Evolutionary conservation across 2,329 filamentous ascomycete genomes (phyloP).

Genomic region (Penicillium paneum): DNA sequence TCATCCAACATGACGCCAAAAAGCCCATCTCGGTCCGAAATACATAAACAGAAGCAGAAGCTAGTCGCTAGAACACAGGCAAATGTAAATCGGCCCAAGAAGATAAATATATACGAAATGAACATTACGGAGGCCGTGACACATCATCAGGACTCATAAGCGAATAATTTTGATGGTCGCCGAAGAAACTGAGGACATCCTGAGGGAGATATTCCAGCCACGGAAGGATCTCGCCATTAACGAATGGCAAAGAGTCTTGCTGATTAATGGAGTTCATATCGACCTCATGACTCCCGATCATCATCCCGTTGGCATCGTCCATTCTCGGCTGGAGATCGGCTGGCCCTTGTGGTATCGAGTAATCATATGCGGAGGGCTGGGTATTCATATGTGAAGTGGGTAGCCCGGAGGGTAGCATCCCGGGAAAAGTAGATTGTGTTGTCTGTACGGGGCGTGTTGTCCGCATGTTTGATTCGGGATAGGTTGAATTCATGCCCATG

Average conservation of each 20-base stretch:
- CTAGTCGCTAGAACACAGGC: background rate
- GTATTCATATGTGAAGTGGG: constrained; percentile 20
- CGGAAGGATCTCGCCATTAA: constrained; percentile 61
- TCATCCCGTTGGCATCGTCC: constrained; percentile 47
- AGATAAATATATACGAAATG: constrained; percentile 15
- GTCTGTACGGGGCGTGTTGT: constrained; percentile 26
- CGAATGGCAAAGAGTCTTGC: constrained; percentile 40
- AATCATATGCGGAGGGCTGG: constrained; percentile 23
- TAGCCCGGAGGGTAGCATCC: constrained; percentile 17
- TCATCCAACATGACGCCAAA: constrained; percentile 3
- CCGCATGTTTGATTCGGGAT: constrained; percentile 21
- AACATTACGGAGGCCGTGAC: constrained; percentile 22
- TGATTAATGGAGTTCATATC: constrained; percentile 63
- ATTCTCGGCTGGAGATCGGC: constrained; percentile 20
- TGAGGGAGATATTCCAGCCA: constrained; percentile 73
- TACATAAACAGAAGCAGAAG: constrained; percentile 1
- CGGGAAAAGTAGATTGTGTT: constrained; percentile 17
- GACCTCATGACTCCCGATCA: constrained; percentile 74
- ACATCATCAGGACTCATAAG: constrained; percentile 33
- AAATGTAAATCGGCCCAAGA: constrained; percentile 9
- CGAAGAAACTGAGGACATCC: constrained; percentile 60
- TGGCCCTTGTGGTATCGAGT: constrained; percentile 19
- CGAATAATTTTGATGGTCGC: constrained; percentile 36
- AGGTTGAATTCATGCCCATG: constrained; percentile 51
- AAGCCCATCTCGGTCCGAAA: background rate